These are phyloP conservation scores for Hypoxylon sp. DNA, from an alignment of 2,329 filamentous ascomycete genomes.

Conservation along the genomic window DNA sequence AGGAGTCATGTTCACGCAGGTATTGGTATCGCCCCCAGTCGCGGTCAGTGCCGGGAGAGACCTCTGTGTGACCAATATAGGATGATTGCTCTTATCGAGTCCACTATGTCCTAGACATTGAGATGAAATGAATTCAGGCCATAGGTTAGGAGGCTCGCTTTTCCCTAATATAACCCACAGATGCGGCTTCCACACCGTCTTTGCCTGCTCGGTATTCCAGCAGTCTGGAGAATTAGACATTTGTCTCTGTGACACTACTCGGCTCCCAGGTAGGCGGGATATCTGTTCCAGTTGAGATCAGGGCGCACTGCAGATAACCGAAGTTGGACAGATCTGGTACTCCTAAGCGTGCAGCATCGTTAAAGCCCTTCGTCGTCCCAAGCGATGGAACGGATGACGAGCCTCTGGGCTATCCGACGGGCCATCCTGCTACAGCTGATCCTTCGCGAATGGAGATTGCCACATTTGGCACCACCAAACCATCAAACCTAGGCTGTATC, in stretches of 20 bases:
- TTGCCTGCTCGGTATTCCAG: slow-evolving; percentile 46
- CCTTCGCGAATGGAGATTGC: slow-evolving; percentile 4
- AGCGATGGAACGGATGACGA: slow-evolving; percentile 40
- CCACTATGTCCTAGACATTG: slow-evolving; percentile 55
- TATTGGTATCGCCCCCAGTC: slow-evolving; percentile 33
- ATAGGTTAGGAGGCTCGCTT: slow-evolving; percentile 36
- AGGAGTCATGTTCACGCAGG: slow-evolving; percentile 42
- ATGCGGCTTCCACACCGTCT: slow-evolving; percentile 41
- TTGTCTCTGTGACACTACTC: slow-evolving; percentile 48
- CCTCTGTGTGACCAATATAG: slow-evolving; percentile 50
- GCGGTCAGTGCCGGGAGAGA: slow-evolving; percentile 43
- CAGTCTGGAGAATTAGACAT: slow-evolving; percentile 48
- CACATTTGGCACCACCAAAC: neutral
- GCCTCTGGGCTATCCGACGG: slow-evolving; percentile 3
- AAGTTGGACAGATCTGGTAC: slow-evolving; percentile 55
- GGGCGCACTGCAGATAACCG: slow-evolving; percentile 55
- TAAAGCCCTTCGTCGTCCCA: slow-evolving; percentile 50
- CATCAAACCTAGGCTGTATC: neutral
- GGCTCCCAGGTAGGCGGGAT: slow-evolving; percentile 52
- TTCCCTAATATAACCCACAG: slow-evolving; percentile 38
- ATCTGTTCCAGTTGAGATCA: slow-evolving; percentile 52
- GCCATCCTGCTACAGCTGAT: slow-evolving; percentile 16
- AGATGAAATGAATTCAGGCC: slow-evolving; percentile 50
- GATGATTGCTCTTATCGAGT: slow-evolving; percentile 51
- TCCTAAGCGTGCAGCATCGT: slow-evolving; percentile 52